Conservation (phyloP, 2,329 filamentous ascomycete genomes). For the Alternaria sp. region DNA sequence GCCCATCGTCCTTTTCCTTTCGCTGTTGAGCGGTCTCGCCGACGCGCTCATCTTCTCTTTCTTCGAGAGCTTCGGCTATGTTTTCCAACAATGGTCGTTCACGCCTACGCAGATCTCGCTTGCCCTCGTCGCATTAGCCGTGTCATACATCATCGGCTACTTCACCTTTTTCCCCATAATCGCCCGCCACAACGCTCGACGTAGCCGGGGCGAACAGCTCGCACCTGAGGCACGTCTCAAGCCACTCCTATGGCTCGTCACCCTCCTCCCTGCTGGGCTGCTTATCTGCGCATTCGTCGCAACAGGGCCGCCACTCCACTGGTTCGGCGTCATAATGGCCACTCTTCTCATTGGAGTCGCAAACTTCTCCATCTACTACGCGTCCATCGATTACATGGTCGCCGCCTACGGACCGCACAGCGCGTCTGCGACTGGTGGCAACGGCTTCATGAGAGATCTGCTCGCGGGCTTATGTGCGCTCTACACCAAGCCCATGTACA, state of each 20-base stretch:
- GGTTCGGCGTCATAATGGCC: slow-evolving; percentile 62
- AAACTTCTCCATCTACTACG: slow-evolving; percentile 74
- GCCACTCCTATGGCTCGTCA: slow-evolving; percentile 67
- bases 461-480: slow-evolving; percentile 74
- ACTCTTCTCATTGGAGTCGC: slow-evolving; percentile 66
- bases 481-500: slow-evolving; percentile 46
- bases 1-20: slow-evolving; percentile 73
- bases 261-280: slow-evolving; percentile 68
- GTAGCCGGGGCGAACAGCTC: slow-evolving; percentile 53
- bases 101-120: slow-evolving; percentile 62
- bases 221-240: slow-evolving; percentile 70
- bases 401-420: slow-evolving; percentile 71
- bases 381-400: slow-evolving; percentile 80
- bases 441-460: slow-evolving; percentile 75
- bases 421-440: slow-evolving; percentile 78
- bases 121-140: slow-evolving; percentile 57
- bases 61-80: slow-evolving; percentile 71
- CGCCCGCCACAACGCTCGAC: slow-evolving; percentile 53
- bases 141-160: slow-evolving; percentile 65
- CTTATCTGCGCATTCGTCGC: slow-evolving; percentile 68
- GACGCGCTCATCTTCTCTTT: slow-evolving; percentile 80
- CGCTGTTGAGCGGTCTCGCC: slow-evolving; percentile 73
- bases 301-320: slow-evolving; percentile 67
- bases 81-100: slow-evolving; percentile 72
- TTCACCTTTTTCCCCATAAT: slow-evolving; percentile 59